Evolutionary conservation across 495 filamentous ascomycete genomes (phyloP).

Genomic region (Entonaema liquescens): DNA sequence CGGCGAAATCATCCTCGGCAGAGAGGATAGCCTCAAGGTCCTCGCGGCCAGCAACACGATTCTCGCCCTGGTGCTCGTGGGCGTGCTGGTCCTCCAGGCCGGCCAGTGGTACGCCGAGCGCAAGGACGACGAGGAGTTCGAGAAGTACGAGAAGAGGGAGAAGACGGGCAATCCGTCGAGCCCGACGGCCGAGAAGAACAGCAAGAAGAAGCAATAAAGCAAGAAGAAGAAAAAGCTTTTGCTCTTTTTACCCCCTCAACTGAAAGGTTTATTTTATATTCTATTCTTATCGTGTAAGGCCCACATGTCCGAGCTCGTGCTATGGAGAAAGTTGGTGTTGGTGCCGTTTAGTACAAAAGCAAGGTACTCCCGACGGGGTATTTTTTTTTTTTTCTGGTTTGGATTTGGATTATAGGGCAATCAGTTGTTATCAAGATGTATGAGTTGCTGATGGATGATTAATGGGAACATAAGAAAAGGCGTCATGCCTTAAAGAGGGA

Average conservation of each 20-base stretch:
- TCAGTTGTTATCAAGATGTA: not conserved
- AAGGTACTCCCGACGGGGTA: not conserved
- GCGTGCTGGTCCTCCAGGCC: constrained; percentile 91
- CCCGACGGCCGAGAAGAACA: constrained; percentile 41
- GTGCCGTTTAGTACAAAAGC: not conserved
- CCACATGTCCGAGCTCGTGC: not conserved
- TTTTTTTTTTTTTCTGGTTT: not conserved
- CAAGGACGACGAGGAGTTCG: constrained; percentile 85
- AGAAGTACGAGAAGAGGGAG: constrained; percentile 63
- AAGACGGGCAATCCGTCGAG: constrained; percentile 36
- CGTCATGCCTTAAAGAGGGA: not conserved
- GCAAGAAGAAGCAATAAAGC: constrained; percentile 49
- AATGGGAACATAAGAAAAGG: not conserved
- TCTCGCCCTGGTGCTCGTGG: constrained; percentile 86
- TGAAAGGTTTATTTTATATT: not conserved
- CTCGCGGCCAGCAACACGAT: constrained; percentile 97
- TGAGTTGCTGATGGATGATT: not conserved
- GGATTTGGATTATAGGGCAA: not conserved
- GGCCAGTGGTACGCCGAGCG: constrained; percentile 99
- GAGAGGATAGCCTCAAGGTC: constrained; percentile 89
- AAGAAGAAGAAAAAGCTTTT: not conserved
- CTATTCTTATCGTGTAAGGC: constrained; percentile 3
- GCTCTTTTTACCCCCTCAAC: not conserved
- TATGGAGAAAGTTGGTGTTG: not conserved
- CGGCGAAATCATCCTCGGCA: constrained; percentile 61